phyloP scores from a whole-genome alignment of 2,329 filamentous ascomycete genomes.

The Beauveria sp. region DNA sequence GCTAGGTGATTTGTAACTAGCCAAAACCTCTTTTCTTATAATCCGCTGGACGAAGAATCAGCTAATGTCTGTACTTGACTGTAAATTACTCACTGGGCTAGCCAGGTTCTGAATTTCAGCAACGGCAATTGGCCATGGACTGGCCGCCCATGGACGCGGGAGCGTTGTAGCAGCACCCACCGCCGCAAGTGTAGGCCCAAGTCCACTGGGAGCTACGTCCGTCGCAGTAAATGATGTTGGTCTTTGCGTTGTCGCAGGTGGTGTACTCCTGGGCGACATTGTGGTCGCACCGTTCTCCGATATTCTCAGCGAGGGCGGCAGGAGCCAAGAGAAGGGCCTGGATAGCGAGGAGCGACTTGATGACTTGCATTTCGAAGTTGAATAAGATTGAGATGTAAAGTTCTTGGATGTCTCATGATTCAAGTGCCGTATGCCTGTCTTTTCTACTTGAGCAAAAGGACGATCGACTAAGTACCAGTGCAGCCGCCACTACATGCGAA shows the following conservation, averaged over 20 bases:
- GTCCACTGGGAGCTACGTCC: not conserved
- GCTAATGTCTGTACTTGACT: too few species aligned
- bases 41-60: too few species aligned
- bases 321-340: constrained; percentile 8
- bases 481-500: not conserved
- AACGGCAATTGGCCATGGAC: too few species aligned
- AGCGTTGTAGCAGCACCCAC: too few species aligned
- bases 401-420: not conserved
- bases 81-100: too few species aligned
- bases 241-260: not conserved
- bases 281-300: not conserved
- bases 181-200: not conserved
- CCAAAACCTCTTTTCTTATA: too few species aligned
- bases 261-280: not conserved
- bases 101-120: too few species aligned
- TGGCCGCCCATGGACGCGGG: too few species aligned
- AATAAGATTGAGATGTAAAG: constrained; percentile 1
- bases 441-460: not conserved
- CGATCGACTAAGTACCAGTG: not conserved
- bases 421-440: not conserved
- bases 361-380: constrained; percentile 26
- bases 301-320: not conserved
- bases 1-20: too few species aligned
- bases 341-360: constrained; percentile 32
- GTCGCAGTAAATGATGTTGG: not conserved